Percentiles rank a stretch among this genome's conserved stretches.
phyloP scores from a whole-genome alignment of 2,329 filamentous ascomycete species.

The Epichloe amarillans region DNA sequence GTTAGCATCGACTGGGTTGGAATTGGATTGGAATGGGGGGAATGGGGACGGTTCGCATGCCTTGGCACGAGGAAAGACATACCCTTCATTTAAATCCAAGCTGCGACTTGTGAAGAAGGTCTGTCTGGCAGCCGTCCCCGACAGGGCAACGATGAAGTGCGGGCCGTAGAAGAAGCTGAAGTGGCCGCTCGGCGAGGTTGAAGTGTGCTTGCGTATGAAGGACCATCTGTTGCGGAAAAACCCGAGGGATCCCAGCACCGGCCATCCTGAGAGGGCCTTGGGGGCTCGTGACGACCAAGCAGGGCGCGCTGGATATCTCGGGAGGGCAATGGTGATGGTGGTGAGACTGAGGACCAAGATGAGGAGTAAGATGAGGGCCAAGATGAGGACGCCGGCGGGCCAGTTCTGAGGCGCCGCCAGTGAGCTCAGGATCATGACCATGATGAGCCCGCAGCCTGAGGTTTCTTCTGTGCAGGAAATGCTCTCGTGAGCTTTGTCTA shows the following conservation, averaged over 20 bases:
- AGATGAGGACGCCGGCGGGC: slow-evolving; percentile 4
- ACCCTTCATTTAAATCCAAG: slow-evolving; percentile 31
- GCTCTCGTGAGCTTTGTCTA: no score
- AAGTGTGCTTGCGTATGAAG: slow-evolving; percentile 24
- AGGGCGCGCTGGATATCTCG: slow-evolving; percentile 7
- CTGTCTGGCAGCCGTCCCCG: slow-evolving; percentile 27
- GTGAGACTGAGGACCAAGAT: slow-evolving; percentile 3
- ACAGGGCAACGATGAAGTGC: slow-evolving; percentile 29
- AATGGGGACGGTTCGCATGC: no score
- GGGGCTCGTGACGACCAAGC: slow-evolving; percentile 14
- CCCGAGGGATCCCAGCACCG: slow-evolving; percentile 28
- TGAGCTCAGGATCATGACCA: neutral
- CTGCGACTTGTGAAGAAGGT: slow-evolving; percentile 31
- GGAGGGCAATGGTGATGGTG: neutral
- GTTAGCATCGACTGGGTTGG: no score
- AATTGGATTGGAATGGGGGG: no score
- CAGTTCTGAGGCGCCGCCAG: slow-evolving; percentile 6
- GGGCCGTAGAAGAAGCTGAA: slow-evolving; percentile 36
- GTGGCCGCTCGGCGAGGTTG: slow-evolving; percentile 23
- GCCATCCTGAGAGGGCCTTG: slow-evolving; percentile 16
- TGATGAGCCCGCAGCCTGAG: neutral
- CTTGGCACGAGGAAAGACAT: slow-evolving; percentile 5
- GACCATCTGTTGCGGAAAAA: slow-evolving; percentile 34
- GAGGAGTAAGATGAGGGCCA: slow-evolving; percentile 5
- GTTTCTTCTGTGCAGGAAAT: no score